Evolutionary conservation across 1,139 yeast genomes (phyloP), one percentile per base, ranked within the genome.

Genomic region (Candida pseudoviswanathii): DNA sequence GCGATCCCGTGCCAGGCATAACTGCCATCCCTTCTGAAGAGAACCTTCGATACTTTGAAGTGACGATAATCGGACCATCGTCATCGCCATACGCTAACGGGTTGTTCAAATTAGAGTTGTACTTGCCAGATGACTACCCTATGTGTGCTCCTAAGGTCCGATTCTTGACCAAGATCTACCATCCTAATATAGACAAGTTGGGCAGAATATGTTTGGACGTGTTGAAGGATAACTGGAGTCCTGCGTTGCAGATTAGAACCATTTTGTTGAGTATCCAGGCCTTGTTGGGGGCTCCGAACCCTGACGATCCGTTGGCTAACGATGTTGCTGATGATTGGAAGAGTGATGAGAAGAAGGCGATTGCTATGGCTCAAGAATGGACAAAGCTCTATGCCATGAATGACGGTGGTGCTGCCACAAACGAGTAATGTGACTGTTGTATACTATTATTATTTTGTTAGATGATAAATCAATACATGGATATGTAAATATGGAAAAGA

Each of bases 281-380:
- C 0, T 74, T 94, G 51, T 74, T 94, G 49, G 96, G 96, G 1
- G 92, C 97, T 3, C 99, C 99, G 7, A 95, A 94, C 62, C 99
- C 99, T 2, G 97, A 94, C 66, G 99, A 94, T 69, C 99, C 99
- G 1, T 78, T 95, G 56, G 98, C 98, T 31, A 94, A 94, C 63
- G 99, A 94, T 59, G 99, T 94, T 40, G 99, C 99, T 2, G 92
- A 90, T 58, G 94, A 87, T 59, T 94, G 99, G 98, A 88, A 92
- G 64, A 86, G 83, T 56, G 84, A 94, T 62, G 96, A 91, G 67
- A 75, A 79, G 48, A 77, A 77, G 54, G 98, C 98, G 24, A 85
- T 90, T 49, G 80, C 74, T 29, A 91, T 88, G 27, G 98, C 98
- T n/a, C 80, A 74, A 61, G 86, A 86, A 58, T 92, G 97, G 97